A percentile compares a stretch with the other conserved stretches of the same genome.
Conservation (phyloP, 306 rosid species). For the Cucumis cinereus region DNA sequence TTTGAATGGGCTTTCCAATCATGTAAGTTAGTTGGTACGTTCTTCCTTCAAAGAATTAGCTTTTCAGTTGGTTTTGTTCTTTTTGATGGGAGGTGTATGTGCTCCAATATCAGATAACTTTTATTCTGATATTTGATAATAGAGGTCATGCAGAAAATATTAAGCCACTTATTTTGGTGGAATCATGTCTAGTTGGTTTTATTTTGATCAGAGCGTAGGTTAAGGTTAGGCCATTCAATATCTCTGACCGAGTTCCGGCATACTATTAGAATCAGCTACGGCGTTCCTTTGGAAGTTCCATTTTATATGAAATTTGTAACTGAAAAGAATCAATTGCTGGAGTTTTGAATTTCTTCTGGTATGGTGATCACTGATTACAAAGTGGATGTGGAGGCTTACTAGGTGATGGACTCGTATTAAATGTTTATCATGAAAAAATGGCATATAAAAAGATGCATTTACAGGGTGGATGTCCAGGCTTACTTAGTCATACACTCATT, state of each 20-base stretch:
- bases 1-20: not conserved
- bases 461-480: not conserved
- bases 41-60: not conserved
- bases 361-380: not conserved
- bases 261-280: not conserved
- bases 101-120: not conserved
- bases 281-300: not conserved
- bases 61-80: not conserved
- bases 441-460: not conserved
- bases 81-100: not conserved
- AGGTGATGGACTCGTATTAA: not conserved
- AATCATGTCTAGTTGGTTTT: constrained; percentile 1
- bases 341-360: not conserved
- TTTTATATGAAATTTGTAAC: not conserved
- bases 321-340: not conserved
- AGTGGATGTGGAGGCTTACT: not conserved
- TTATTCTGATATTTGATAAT: not conserved
- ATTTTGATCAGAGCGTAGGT: not conserved
- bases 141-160: not conserved
- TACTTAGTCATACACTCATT: not conserved
- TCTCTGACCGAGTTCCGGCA: not conserved
- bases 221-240: not conserved
- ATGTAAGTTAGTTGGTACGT: not conserved
- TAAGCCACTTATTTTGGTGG: not conserved
- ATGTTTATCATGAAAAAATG: not conserved